Percentiles rank a stretch among this genome's conserved stretches.
Evolutionary conservation across 2,329 filamentous ascomycete genomes (phyloP).

Genomic region (Bipolaris victoriae): DNA sequence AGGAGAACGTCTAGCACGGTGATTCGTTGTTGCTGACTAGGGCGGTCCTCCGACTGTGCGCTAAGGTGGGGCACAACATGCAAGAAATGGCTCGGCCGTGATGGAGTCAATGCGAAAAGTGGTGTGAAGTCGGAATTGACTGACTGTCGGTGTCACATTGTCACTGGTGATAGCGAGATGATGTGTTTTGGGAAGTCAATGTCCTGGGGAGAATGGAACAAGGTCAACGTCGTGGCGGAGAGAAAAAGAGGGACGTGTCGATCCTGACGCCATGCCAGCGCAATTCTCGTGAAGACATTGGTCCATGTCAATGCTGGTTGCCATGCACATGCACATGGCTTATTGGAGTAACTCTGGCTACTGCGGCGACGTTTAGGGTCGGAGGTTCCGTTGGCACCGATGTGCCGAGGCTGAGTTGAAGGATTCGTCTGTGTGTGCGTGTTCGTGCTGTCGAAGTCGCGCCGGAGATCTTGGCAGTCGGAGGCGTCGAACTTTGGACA

Average conservation of each 20-base stretch:
- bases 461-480: too few relatives aligned
- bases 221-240: neutral
- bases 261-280: neutral
- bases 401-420: too few relatives aligned
- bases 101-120: neutral
- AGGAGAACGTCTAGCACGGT: constrained; percentile 10
- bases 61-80: neutral
- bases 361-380: too few relatives aligned
- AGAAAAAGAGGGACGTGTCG: neutral
- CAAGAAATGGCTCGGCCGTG: neutral
- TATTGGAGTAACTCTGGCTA: too few relatives aligned
- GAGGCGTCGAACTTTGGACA: too few relatives aligned
- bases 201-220: neutral
- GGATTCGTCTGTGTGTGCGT: too few relatives aligned
- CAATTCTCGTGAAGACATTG: neutral
- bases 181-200: neutral
- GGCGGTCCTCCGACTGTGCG: constrained; percentile 1
- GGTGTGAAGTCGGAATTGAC: too few relatives aligned
- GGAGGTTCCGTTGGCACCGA: too few relatives aligned
- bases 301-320: too few relatives aligned
- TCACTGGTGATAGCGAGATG: neutral
- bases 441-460: too few relatives aligned
- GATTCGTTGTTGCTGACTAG: constrained; percentile 21
- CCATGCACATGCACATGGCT: too few relatives aligned
- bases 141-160: too few relatives aligned